Conservation (phyloP, 1,284 basidiomycete species). For the Cryptococcus maquisensis region DNA sequence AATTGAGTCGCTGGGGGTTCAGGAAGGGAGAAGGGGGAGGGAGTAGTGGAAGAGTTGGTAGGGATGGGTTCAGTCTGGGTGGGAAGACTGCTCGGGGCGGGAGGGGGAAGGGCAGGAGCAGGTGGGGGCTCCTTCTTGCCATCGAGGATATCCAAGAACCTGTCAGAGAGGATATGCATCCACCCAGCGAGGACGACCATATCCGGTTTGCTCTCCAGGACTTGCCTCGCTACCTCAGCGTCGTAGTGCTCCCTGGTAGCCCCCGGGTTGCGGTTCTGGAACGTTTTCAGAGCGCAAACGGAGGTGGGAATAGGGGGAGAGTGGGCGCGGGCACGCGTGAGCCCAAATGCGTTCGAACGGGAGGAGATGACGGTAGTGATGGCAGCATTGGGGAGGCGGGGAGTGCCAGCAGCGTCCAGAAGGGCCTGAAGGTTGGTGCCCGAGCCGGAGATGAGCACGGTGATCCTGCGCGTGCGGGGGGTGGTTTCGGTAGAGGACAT, state of each 20-base stretch:
- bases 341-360: conserved; percentile 83
- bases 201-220: conserved; percentile 66
- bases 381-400: conserved; percentile 59
- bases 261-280: conserved; percentile 67
- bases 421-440: conserved; percentile 94
- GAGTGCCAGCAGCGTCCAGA: conserved; percentile 71
- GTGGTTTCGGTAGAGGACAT: conserved; percentile 27
- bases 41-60: neutral
- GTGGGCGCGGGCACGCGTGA: conserved; percentile 69
- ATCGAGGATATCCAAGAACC: conserved; percentile 53
- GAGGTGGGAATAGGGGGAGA: conserved; percentile 73
- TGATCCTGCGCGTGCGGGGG: conserved; percentile 48
- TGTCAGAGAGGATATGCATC: conserved; percentile 81
- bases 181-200: conserved; percentile 90
- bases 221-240: conserved; percentile 68
- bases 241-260: conserved; percentile 83
- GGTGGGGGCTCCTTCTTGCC: conserved; percentile 25
- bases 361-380: conserved; percentile 88
- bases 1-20: conserved; percentile 16
- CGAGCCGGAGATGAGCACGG: conserved; percentile 75
- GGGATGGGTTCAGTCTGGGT: conserved; percentile 17
- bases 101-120: conserved; percentile 27
- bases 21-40: conserved; percentile 9
- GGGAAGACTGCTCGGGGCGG: conserved; percentile 8
- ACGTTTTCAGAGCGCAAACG: conserved; percentile 81